Conservation (phyloP, 805 yeast genomes). For the Saturnispora quitensis region DNA sequence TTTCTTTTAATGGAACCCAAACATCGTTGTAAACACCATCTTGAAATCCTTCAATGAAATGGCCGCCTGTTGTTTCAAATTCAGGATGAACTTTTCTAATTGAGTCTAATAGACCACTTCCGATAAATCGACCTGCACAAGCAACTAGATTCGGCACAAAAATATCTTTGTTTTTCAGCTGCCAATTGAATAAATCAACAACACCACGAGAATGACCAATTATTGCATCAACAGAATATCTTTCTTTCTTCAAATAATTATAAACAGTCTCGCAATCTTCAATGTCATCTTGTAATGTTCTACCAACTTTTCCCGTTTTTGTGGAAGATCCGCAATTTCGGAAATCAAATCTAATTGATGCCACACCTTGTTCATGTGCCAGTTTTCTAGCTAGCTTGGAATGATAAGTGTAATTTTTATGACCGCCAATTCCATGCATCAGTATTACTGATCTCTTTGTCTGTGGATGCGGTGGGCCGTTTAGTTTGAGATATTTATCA, state of each 20-base stretch:
- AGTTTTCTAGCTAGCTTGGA: constrained; percentile 49
- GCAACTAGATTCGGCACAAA: constrained; percentile 58
- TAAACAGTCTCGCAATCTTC: constrained; percentile 52
- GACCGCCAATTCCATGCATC: constrained; percentile 83
- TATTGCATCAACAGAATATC: constrained; percentile 39
- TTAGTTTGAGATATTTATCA: not conserved
- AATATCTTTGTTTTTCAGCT: constrained; percentile 28
- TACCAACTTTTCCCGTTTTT: constrained; percentile 42
- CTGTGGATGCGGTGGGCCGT: constrained; percentile 8
- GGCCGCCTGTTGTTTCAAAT: constrained; percentile 36
- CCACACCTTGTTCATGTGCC: constrained; percentile 50
- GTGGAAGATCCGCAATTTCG: constrained; percentile 73
- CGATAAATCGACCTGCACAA: constrained; percentile 61
- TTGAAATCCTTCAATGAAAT: constrained; percentile 34
- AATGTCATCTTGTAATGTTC: constrained; percentile 55
- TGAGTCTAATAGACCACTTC: constrained; percentile 36
- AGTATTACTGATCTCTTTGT: constrained; percentile 38
- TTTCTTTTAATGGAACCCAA: constrained; percentile 42
- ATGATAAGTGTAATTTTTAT: constrained; percentile 72
- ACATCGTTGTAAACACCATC: constrained; percentile 38
- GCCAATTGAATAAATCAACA: constrained; percentile 69
- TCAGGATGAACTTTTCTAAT: constrained; percentile 26
- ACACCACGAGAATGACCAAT: constrained; percentile 79
- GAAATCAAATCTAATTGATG: constrained; percentile 72
- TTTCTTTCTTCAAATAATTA: constrained; percentile 24